These are phyloP conservation scores for Penicillium sp. DNA, from an alignment of 2,329 filamentous ascomycete species.

Conservation along the genomic window DNA sequence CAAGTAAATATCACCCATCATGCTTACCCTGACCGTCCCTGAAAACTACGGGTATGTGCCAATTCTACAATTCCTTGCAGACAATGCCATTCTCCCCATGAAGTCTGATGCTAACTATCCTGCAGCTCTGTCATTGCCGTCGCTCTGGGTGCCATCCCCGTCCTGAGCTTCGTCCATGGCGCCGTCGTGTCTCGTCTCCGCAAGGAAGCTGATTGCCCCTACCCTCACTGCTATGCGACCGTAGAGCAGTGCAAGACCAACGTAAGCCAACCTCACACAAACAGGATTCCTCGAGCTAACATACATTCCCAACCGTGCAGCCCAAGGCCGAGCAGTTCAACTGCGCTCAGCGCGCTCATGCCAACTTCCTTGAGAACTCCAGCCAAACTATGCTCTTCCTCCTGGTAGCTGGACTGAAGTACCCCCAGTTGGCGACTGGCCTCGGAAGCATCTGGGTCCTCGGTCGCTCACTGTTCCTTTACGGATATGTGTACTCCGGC, in stretches of 20 bases:
- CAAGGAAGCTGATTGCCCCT: constrained; percentile 46
- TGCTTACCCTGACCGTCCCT: constrained; percentile 39
- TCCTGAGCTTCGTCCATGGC: constrained; percentile 48
- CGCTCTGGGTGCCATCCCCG: constrained; percentile 46
- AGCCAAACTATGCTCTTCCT: constrained; percentile 44
- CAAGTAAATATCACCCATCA: constrained; percentile 21
- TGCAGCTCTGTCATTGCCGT: constrained; percentile 49
- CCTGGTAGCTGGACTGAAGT: constrained; percentile 48
- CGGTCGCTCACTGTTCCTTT: constrained; percentile 43
- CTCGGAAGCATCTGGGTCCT: constrained; percentile 46
- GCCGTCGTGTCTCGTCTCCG: constrained; percentile 40
- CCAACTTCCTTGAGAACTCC: constrained; percentile 54
- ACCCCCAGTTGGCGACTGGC: constrained; percentile 41
- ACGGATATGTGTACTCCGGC: constrained; percentile 38
- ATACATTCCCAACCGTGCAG: no score
- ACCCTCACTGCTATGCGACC: constrained; percentile 53
- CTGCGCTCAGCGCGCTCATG: constrained; percentile 51
- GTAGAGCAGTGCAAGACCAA: constrained; percentile 45
- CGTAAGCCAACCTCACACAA: no score
- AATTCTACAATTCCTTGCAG: no score
- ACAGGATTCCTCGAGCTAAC: no score
- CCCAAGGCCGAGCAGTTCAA: constrained; percentile 42
- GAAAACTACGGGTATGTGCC: constrained; percentile 42
- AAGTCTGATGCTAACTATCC: constrained; percentile 1
- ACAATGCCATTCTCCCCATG: not conserved